phyloP scores from a whole-genome alignment of 2,329 filamentous ascomycete species.

The Colletotrichum sp. region DNA sequence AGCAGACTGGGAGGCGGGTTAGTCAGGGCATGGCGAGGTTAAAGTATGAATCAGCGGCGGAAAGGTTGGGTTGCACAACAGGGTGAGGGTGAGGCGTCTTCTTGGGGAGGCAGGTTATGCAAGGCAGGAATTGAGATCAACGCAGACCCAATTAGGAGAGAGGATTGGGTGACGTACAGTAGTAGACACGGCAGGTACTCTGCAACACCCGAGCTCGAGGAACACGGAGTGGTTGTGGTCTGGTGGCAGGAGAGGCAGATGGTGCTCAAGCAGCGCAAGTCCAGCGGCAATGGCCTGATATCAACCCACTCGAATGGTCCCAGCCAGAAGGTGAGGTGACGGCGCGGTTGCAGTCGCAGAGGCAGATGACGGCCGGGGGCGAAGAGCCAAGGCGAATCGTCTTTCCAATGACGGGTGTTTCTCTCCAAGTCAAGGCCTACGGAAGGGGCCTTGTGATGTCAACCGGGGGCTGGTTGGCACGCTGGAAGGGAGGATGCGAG shows the following conservation, averaged over 20 bases:
- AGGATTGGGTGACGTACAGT: constrained; percentile 7
- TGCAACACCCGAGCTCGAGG: neutral
- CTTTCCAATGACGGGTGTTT: neutral
- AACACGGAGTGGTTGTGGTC: neutral
- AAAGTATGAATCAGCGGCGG: neutral
- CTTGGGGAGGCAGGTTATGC: neutral
- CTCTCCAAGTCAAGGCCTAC: neutral
- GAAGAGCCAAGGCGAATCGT: neutral
- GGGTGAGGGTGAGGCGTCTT: neutral
- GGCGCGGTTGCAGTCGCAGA: neutral
- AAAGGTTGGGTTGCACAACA: neutral
- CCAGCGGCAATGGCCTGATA: constrained; percentile 1
- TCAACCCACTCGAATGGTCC: constrained; percentile 6
- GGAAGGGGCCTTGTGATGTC: constrained; percentile 12
- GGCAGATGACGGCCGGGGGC: neutral
- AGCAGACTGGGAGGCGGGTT: neutral
- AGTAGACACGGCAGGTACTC: neutral
- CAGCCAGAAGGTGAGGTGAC: constrained; percentile 8
- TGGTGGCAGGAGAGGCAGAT: neutral
- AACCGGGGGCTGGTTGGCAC: constrained; percentile 10
- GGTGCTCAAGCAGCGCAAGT: neutral
- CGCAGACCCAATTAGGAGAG: neutral
- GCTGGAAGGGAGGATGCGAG: constrained; percentile 3
- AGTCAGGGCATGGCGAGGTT: constrained; percentile 10
- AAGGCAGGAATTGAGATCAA: constrained; percentile 3